These are phyloP conservation scores for Plasmodium cynomolgi DNA, from an alignment of 169 alveolate species.

Conservation along the genomic window DNA sequence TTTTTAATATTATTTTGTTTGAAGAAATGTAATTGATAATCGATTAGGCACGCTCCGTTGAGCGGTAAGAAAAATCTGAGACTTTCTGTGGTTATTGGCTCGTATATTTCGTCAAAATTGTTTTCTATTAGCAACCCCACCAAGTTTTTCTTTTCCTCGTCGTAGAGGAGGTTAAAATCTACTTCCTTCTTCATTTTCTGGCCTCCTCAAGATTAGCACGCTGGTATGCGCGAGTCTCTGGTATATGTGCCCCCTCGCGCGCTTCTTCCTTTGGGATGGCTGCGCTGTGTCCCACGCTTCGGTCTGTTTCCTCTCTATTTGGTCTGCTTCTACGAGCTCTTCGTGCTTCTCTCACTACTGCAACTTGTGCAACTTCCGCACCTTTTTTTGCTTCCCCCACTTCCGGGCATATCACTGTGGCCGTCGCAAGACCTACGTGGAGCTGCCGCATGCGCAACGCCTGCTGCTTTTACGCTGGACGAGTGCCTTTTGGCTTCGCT, in stretches of 20 bases:
- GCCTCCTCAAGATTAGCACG: neutral
- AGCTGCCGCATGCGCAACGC: neutral
- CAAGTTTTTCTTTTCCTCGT: conserved; percentile 49
- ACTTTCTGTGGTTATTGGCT: conserved; percentile 71
- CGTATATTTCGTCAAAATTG: conserved; percentile 65
- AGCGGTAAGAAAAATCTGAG: conserved; percentile 49
- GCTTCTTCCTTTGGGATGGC: neutral
- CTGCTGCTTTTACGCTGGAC: neutral
- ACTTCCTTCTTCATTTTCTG: conserved; percentile 48
- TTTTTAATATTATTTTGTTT: conserved; percentile 46
- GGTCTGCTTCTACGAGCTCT: neutral
- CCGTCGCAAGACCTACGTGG: neutral
- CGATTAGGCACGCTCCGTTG: conserved; percentile 54
- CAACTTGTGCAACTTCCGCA: neutral
- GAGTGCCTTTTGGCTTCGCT: neutral
- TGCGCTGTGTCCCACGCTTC: neutral
- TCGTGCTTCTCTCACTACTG: neutral
- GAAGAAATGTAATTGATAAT: conserved; percentile 65
- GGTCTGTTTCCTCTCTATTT: neutral
- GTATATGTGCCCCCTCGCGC: neutral
- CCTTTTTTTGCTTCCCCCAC: neutral
- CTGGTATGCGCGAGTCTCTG: neutral
- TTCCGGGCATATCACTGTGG: neutral
- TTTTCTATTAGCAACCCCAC: conserved; percentile 63
- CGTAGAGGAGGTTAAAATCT: conserved; percentile 44